Evolutionary conservation across 768 basidiomycete genomes (phyloP).

Genomic region (Austroboletus eburneus): DNA sequence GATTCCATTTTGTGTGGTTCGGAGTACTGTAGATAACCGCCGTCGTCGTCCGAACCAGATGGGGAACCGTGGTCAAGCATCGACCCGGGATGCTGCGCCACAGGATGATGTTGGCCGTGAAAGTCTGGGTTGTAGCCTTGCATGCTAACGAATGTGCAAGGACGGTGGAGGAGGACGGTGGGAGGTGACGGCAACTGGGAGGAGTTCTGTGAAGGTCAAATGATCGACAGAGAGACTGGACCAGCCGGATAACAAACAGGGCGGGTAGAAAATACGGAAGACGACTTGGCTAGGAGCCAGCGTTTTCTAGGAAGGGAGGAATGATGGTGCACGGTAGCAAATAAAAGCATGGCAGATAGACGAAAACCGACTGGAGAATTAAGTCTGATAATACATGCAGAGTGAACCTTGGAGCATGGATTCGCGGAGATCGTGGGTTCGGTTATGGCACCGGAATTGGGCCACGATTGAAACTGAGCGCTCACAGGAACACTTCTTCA

Average conservation of each 20-base stretch:
- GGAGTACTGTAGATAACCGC: constrained; percentile 25
- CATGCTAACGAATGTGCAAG: constrained; percentile 20
- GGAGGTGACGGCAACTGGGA: constrained; percentile 1
- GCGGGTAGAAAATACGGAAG: constrained; percentile 12
- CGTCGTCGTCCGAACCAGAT: constrained; percentile 56
- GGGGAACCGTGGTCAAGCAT: constrained; percentile 47
- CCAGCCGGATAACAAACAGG: constrained; percentile 27
- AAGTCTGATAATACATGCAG: constrained; percentile 30
- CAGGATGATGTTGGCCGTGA: constrained; percentile 20
- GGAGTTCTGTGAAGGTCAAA: constrained; percentile 17
- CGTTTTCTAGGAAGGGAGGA: constrained; percentile 21
- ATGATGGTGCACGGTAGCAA: constrained; percentile 26
- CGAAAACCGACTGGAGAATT: constrained; percentile 26
- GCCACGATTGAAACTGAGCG: constrained; percentile 31
- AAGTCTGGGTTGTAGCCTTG: constrained; percentile 24
- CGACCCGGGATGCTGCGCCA: constrained; percentile 26
- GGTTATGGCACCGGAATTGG: constrained; percentile 27
- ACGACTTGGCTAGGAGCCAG: constrained; percentile 15
- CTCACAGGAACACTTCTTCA: constrained; percentile 27
- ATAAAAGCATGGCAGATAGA: constrained; percentile 33
- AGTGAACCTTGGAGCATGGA: constrained; percentile 26
- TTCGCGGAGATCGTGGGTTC: constrained; percentile 34
- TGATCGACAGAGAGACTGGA: constrained; percentile 25
- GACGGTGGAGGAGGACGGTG: constrained; percentile 4
- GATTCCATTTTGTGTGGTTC: constrained; percentile 40